These are phyloP conservation scores for Rhizophora mangle DNA, from an alignment of 345 rosid genomes.

Conservation along the genomic window DNA sequence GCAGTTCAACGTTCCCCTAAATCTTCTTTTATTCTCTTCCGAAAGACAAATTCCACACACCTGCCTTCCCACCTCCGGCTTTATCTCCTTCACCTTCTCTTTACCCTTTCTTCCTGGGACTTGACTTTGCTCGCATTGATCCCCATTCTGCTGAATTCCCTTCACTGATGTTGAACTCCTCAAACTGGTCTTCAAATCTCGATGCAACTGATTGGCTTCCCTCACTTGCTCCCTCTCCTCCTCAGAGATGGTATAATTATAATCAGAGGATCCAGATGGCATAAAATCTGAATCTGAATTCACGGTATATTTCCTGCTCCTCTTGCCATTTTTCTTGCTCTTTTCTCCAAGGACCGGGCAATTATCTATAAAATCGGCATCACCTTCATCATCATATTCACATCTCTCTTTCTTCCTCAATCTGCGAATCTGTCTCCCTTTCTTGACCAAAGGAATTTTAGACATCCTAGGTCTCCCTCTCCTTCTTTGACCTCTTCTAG, in stretches of 20 bases:
- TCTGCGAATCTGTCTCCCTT: conserved; percentile 39
- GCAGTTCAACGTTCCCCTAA: conserved; percentile 75
- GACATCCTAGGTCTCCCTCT: conserved; percentile 40
- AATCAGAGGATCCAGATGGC: conserved; percentile 60
- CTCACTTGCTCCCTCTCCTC: conserved; percentile 91
- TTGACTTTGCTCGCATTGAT: conserved; percentile 38
- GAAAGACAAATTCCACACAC: conserved; percentile 94
- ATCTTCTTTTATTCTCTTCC: conserved; percentile 82
- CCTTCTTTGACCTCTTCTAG: conserved; percentile 37
- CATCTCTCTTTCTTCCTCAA: conserved; percentile 44
- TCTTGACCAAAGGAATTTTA: conserved; percentile 39
- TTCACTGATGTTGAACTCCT: conserved; percentile 49
- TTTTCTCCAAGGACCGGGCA: conserved; percentile 35
- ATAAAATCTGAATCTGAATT: conserved; percentile 74
- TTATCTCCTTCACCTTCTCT: conserved; percentile 68
- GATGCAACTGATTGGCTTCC: conserved; percentile 55
- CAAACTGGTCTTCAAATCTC: conserved; percentile 41
- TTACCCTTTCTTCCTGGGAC: conserved; percentile 55
- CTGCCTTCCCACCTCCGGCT: conserved; percentile 49
- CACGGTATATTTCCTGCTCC: conserved; percentile 43
- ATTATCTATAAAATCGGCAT: conserved; percentile 48
- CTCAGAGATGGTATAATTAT: conserved; percentile 81
- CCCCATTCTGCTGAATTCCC: conserved; percentile 40
- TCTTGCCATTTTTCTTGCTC: conserved; percentile 34
- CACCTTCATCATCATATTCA: conserved; percentile 40